Base-by-base conservation (phyloP, 352 stramenopile genomes). In the Globisporangium cylindrosporum region DNA sequence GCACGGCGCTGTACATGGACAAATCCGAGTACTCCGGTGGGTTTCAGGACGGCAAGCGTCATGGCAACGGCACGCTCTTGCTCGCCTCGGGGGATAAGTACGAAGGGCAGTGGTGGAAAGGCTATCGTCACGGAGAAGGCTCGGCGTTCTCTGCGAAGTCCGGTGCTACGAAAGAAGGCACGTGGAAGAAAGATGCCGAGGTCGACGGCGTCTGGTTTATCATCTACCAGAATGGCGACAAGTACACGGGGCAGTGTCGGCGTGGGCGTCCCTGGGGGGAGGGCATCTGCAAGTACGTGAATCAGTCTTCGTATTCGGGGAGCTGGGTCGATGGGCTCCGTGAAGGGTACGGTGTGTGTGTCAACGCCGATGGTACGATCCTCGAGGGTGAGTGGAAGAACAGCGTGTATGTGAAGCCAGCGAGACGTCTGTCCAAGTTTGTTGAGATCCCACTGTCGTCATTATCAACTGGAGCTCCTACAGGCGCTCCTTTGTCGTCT, bases 231-330 rank as follows among this genome's bases (percentile, higher is more conserved):
- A 94, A 90, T 48, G 80, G 80, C n/a, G 86, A 94, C 70, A 94
- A 94, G 64, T 92, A 87, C 73, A 86, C 79, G 20, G 86, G 86
- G 20, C 67, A 77, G 15, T 89, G 82, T 34, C 79, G 76, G 18
- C 79, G 80, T n/a, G 82, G 84, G 0, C 74, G 79, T 9, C 81
- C 86, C 27, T 91, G 82, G 82, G 86, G 86, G 10, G 74, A 88
- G 64, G 96, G 96, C 1, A 91, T 90, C 0, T 96, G 93, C 61
- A 94, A 97, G 62, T 97, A 97, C 34, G 74, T 85, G 25, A 97
- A 97, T 59, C 93, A 94, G 10, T 87, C 93, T 62, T 84, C 96
- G 14, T 98, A 98, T 68, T 92, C 84, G 2, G 96, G 96, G 0
- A 66, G 73, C 9, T 98, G 83, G 82, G 65, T 89, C 6, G 79